Evolutionary conservation across 2,329 filamentous ascomycete genomes (phyloP).

Genomic region (Domatiomyces globalis): DNA sequence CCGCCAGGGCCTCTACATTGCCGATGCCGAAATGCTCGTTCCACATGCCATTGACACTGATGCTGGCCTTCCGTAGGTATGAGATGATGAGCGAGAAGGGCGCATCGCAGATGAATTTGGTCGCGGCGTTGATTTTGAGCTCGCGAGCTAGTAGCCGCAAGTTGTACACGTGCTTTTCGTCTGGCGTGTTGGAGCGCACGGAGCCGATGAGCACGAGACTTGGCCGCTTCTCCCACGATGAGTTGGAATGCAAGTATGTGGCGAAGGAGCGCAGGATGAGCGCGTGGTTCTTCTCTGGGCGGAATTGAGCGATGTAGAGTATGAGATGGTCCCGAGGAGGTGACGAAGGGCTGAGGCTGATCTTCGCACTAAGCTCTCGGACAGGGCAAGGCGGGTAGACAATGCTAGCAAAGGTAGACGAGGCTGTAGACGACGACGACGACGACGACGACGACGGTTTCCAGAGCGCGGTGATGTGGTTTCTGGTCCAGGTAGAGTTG

Average conservation of each 20-base stretch:
- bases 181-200: conserved; percentile 54
- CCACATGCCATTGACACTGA: conserved; percentile 98
- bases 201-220: conserved; percentile 77
- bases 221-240: conserved; percentile 32
- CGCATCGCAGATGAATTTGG: conserved; percentile 80
- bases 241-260: conserved; percentile 48
- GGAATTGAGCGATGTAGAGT: conserved; percentile 92
- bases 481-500: conserved; percentile 88
- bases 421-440: conserved; percentile 5
- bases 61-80: conserved; percentile 59
- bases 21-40: conserved; percentile 99
- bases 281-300: conserved; percentile 90
- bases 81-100: conserved; percentile 76
- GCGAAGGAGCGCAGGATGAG: conserved; percentile 77
- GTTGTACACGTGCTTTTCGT: conserved; percentile 58
- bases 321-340: conserved; percentile 54
- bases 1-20: conserved; percentile 94
- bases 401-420: conserved; percentile 44
- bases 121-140: conserved; percentile 65
- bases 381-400: conserved; percentile 91
- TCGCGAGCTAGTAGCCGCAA: conserved; percentile 76
- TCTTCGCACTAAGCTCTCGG: conserved; percentile 59
- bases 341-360: conserved; percentile 53
- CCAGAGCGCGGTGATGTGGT: conserved; percentile 71
- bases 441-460: conserved; percentile 21